Evolutionary conservation across 768 basidiomycete species (phyloP).

Genomic region (Suillus bovinus): DNA sequence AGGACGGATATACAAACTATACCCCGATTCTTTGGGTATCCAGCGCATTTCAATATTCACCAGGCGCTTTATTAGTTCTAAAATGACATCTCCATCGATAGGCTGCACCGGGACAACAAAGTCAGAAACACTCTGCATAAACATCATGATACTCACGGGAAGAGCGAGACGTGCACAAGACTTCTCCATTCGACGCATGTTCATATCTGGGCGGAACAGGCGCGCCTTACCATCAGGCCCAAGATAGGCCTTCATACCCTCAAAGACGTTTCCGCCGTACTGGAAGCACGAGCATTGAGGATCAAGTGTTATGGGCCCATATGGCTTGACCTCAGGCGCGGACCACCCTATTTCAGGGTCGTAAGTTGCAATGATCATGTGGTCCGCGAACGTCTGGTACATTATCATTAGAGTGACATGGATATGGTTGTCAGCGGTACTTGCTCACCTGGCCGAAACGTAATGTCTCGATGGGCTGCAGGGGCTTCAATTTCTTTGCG

Average conservation of each 20-base stretch:
- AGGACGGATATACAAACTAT: conserved; percentile 87
- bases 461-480: conserved; percentile 49
- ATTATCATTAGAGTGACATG: background rate
- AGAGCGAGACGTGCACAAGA: conserved; percentile 73
- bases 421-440: background rate
- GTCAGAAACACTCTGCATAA: background rate
- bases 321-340: no score
- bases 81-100: conserved; percentile 48
- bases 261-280: conserved; percentile 60
- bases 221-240: conserved; percentile 71
- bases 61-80: conserved; percentile 62
- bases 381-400: conserved; percentile 63
- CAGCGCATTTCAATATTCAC: conserved; percentile 74
- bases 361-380: conserved; percentile 72
- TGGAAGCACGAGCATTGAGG: conserved; percentile 61
- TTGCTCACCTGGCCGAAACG: conserved; percentile 57
- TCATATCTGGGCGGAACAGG: conserved; percentile 81
- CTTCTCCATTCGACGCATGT: conserved; percentile 78
- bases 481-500: conserved; percentile 47
- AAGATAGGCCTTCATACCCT: conserved; percentile 76
- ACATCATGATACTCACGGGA: conserved; percentile 46
- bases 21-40: conserved; percentile 74
- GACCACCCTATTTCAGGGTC: conserved; percentile 68
- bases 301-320: no score
- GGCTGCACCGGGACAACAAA: conserved; percentile 22